These are phyloP conservation scores for Wickerhamomyces canadensis DNA, from an alignment of 805 yeast genomes.

Conservation along the genomic window DNA sequence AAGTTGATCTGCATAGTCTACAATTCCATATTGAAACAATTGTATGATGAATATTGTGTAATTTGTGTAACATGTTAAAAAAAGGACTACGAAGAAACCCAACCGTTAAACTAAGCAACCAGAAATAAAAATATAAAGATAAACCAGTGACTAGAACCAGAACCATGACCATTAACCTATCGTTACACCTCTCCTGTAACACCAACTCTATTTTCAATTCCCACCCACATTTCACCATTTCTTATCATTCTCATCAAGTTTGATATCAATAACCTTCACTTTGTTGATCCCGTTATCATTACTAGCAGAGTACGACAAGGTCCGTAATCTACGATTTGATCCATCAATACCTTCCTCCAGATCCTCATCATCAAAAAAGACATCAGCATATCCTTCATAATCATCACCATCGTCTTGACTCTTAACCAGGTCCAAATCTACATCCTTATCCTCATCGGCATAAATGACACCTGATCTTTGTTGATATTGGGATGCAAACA, in stretches of 20 bases:
- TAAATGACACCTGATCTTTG: constrained; percentile 41
- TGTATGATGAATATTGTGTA: not conserved
- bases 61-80: no score
- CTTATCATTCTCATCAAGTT: constrained; percentile 16
- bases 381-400: constrained; percentile 1
- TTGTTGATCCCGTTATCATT: constrained; percentile 13
- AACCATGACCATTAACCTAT: no score
- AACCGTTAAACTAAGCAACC: no score
- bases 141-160: no score
- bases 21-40: not conserved
- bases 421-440: no score
- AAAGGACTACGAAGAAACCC: no score
- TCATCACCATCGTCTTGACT: constrained; percentile 2
- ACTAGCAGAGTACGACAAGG: constrained; percentile 13
- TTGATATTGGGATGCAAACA: constrained; percentile 67
- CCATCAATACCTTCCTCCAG: constrained; percentile 3
- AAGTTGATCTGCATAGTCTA: no score
- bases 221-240: no score
- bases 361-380: constrained; percentile 1
- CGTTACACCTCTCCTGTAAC: no score
- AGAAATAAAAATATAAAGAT: no score
- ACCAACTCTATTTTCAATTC: no score
- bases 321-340: constrained; percentile 12
- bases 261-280: constrained; percentile 20
- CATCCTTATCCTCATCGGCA: constrained; percentile 27